Evolutionary conservation across 352 stramenopile genomes (phyloP).

Genomic region (Globisporangium splendens): DNA sequence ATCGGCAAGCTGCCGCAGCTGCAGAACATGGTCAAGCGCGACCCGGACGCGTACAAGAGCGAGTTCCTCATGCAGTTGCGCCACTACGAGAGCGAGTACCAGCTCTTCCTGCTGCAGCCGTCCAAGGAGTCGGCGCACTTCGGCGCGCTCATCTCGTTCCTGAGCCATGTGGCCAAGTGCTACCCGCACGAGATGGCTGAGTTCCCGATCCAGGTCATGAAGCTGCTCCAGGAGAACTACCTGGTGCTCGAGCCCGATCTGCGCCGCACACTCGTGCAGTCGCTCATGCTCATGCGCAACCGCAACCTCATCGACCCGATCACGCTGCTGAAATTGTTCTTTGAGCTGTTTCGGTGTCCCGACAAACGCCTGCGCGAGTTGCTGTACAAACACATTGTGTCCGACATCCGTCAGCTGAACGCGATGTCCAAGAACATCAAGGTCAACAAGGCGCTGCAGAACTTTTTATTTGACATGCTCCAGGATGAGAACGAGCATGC

Average conservation of each 20-base stretch:
- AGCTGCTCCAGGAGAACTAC: conserved; percentile 89
- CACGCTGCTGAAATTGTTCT: conserved; percentile 94
- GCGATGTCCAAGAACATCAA: conserved; percentile 93
- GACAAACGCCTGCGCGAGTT: conserved; percentile 96
- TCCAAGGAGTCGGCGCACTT: conserved; percentile 91
- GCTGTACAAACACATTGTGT: conserved; percentile 95
- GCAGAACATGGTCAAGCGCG: conserved; percentile 99
- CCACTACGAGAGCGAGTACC: conserved; percentile 95
- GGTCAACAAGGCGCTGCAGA: conserved; percentile 94
- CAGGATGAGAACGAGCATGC: conserved; percentile 84
- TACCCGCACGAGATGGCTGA: conserved; percentile 82
- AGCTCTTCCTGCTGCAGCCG: conserved; percentile 93
- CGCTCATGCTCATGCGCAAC: conserved; percentile 96
- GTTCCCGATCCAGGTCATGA: conserved; percentile 92
- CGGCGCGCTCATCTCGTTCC: conserved; percentile 96
- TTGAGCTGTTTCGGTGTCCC: conserved; percentile 94
- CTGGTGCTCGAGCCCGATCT: conserved; percentile 90
- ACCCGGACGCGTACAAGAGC: conserved; percentile 93
- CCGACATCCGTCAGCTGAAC: conserved; percentile 88
- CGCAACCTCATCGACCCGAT: conserved; percentile 91
- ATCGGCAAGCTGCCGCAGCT: conserved; percentile 93
- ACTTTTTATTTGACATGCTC: conserved; percentile 95
- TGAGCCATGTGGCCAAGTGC: conserved; percentile 90
- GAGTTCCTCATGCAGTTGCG: conserved; percentile 98
- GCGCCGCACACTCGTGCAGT: conserved; percentile 92